Evolutionary conservation across 2,329 filamentous ascomycete genomes (phyloP), one percentile per base, ranked within the genome.

Genomic region (Berkeleyomyces rouxiae): DNA sequence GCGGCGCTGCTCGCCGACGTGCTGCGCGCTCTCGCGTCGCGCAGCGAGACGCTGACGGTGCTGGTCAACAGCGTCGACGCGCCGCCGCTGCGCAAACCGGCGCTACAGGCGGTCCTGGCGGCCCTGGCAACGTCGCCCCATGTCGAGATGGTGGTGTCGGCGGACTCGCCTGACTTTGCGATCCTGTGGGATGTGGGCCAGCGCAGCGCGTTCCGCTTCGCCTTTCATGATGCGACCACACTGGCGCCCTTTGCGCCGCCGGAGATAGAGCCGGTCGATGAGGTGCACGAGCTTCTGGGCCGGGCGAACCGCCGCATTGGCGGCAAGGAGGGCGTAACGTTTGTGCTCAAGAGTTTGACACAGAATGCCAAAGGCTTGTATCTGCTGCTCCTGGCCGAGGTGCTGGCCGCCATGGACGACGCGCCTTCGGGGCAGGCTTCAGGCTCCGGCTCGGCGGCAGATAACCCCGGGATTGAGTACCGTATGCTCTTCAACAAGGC

Each of bases 181-280:
- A 75, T 96, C 1, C 79, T 97, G 59, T 99, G 92, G 91, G 90
- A 96, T 73, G 85, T 88, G 61, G 85, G 85, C 62, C 79, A 91
- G n/a, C 86, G 88, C 57, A 86, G 89, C 13, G 82, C 87, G 37
- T 89, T 91, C 73, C 87, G 88, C 71, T 91, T 96, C 68, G 77
- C 90, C 37, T 96, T 95, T 73, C 93, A 99, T 75, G 91, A 99
- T 74, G 87, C 87, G 69, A 97, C 93, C 0, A 97, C 93, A 0
- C 96, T 96, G 70, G 78, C 82, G 0, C 80, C 88, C 0, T 89
- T 88, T 68, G 61, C 61, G 31, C 58, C 61, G 16, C 61, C 64
- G 5, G 90, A 96, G 71, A 75, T 90, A 6, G 89, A 95, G 69
- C 84, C 88, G 1, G 90, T 97, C 2, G 90, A 97, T 71, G 88